These are phyloP conservation scores for Coemansia sp. DNA, from an alignment of 192 early-diverging fungal species.

Conservation along the genomic window DNA sequence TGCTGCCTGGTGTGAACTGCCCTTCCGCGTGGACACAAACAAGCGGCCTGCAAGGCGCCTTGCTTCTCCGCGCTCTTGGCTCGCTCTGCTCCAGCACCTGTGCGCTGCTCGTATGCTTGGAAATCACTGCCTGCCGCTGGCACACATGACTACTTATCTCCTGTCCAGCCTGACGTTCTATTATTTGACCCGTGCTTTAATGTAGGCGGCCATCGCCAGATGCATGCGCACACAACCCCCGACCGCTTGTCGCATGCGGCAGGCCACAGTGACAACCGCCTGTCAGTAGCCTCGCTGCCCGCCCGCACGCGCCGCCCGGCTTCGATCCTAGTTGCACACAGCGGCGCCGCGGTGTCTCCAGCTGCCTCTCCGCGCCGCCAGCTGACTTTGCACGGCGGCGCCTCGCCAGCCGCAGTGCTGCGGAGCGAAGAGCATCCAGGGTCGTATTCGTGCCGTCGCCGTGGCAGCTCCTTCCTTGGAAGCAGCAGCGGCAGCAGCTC, in stretches of 20 bases:
- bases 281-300: constrained; percentile 2
- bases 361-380: background rate
- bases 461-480: constrained; percentile 8
- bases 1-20: background rate
- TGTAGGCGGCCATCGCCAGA: background rate
- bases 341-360: background rate
- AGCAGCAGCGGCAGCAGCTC: constrained; percentile 32
- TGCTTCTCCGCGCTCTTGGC: background rate
- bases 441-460: constrained; percentile 16
- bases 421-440: constrained; percentile 1
- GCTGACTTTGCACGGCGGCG: background rate
- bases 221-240: background rate
- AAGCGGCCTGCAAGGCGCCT: constrained; percentile 4
- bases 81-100: background rate
- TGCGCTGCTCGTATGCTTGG: background rate
- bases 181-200: background rate
- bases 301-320: constrained; percentile 1
- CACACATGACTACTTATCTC: constrained; percentile 5
- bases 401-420: background rate
- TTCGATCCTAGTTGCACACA: background rate
- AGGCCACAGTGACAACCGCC: background rate
- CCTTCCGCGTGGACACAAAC: background rate
- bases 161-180: background rate
- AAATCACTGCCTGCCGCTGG: background rate
- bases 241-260: background rate